phyloP scores from a whole-genome alignment of 345 rosid species.

The Populus davidiana region DNA sequence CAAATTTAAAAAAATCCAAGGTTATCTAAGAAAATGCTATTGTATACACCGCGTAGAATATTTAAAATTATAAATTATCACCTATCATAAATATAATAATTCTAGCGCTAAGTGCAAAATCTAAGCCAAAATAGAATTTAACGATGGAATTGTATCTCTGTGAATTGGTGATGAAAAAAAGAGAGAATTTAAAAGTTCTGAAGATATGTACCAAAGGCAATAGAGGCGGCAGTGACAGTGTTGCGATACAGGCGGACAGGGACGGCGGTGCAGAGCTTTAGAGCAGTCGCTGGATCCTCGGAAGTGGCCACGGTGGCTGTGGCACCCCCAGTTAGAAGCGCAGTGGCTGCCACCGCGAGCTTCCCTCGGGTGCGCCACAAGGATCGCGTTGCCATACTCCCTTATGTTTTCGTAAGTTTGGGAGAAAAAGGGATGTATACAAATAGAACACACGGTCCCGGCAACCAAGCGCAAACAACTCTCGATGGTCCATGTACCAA shows the following conservation, averaged over 20 bases:
- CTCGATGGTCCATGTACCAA: too few species aligned
- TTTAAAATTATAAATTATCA: neutral
- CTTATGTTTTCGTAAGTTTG: neutral
- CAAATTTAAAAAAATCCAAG: neutral
- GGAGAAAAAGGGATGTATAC: neutral
- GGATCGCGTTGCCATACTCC: slow-evolving; percentile 61
- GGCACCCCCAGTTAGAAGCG: slow-evolving; percentile 59
- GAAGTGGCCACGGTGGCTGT: slow-evolving; percentile 62
- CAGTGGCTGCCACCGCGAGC: slow-evolving; percentile 54
- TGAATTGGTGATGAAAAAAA: neutral
- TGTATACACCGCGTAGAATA: neutral
- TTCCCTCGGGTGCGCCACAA: slow-evolving; percentile 59
- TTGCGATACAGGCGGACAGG: slow-evolving; percentile 71
- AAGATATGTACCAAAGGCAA: slow-evolving; percentile 63
- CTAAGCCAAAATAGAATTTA: neutral
- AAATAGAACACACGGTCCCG: neutral
- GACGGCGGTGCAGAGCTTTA: slow-evolving; percentile 76
- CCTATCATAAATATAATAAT: neutral
- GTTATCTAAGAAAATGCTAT: neutral
- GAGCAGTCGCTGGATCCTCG: slow-evolving; percentile 61
- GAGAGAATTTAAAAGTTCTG: neutral
- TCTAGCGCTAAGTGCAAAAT: neutral
- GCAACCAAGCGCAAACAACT: neutral
- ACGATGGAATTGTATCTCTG: neutral
- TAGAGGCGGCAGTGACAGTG: slow-evolving; percentile 74